Conservation (phyloP, 345 rosid genomes). For the Linum tenue region DNA sequence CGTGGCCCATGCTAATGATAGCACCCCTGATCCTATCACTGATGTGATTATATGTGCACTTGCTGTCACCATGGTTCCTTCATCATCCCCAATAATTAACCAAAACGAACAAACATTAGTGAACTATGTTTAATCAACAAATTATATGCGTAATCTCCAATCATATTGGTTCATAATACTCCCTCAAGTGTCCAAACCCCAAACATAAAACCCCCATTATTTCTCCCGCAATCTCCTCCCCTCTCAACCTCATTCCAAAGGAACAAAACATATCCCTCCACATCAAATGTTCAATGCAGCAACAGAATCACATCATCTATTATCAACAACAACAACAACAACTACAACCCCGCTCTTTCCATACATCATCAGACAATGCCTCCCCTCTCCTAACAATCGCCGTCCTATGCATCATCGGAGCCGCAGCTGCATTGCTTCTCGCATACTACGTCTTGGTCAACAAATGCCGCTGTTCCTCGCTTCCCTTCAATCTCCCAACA, state of each 20-base stretch:
- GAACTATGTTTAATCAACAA: too few relatives aligned
- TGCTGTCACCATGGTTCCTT: conserved; percentile 77
- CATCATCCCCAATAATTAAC: not conserved
- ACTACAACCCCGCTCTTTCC: conserved; percentile 4
- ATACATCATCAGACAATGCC: conserved; percentile 29
- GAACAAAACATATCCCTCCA: too few relatives aligned
- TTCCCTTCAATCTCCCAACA: conserved; percentile 25
- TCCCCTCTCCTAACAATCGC: conserved; percentile 37
- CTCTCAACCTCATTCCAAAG: conserved; percentile 1
- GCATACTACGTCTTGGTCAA: conserved; percentile 32
- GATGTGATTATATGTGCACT: conserved; percentile 90
- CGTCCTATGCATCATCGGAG: conserved; percentile 23
- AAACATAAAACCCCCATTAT: conserved; percentile 17
- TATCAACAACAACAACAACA: not conserved
- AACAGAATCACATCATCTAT: conserved; percentile 6
- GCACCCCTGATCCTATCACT: conserved; percentile 84
- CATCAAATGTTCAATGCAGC: not conserved
- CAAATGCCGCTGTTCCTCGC: conserved; percentile 40
- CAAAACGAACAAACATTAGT: not conserved
- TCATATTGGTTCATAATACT: too few relatives aligned
- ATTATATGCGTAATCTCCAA: too few relatives aligned
- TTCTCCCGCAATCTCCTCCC: conserved; percentile 15
- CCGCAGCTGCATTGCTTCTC: conserved; percentile 35
- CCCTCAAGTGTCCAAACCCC: too few relatives aligned
- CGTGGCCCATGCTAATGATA: conserved; percentile 76